Percentiles rank a stretch among this genome's conserved stretches.
Evolutionary conservation across 2,329 filamentous ascomycete species (phyloP).

Genomic region (Neospermospora avenae): DNA sequence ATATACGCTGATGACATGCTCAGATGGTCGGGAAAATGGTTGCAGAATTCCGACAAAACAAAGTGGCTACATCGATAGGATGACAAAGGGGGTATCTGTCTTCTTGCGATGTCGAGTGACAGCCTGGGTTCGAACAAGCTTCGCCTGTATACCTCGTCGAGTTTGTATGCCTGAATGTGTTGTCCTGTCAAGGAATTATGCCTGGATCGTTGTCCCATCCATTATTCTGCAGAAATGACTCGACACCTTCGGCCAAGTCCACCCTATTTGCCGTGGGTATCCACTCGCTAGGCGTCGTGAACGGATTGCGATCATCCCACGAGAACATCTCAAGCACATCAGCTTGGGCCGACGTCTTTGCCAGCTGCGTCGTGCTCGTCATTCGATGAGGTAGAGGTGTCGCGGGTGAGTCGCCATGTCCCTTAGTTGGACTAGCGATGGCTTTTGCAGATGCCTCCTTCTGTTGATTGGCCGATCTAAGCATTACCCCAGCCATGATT

Average conservation of each 20-base stretch:
- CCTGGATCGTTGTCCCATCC: slow-evolving; percentile 2
- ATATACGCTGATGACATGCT: background rate
- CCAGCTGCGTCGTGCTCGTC: no score
- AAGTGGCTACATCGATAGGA: no score
- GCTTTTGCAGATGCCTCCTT: background rate
- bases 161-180: no score
- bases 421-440: background rate
- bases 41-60: no score
- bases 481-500: background rate
- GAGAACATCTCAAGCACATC: background rate
- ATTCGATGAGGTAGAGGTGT: slow-evolving; percentile 17
- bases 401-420: background rate
- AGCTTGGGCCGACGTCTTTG: background rate
- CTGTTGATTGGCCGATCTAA: background rate
- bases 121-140: background rate
- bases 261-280: background rate
- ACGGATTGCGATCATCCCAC: background rate
- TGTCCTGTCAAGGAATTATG: background rate
- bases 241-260: background rate
- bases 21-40: no score
- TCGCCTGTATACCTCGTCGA: background rate
- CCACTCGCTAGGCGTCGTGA: background rate
- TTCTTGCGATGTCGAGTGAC: background rate
- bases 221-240: slow-evolving; percentile 4
- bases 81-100: no score